Evolutionary conservation across 495 filamentous ascomycete species (phyloP), one percentile per base, ranked within the genome.

Genomic region (Pyrenopolyporus hunteri): DNA sequence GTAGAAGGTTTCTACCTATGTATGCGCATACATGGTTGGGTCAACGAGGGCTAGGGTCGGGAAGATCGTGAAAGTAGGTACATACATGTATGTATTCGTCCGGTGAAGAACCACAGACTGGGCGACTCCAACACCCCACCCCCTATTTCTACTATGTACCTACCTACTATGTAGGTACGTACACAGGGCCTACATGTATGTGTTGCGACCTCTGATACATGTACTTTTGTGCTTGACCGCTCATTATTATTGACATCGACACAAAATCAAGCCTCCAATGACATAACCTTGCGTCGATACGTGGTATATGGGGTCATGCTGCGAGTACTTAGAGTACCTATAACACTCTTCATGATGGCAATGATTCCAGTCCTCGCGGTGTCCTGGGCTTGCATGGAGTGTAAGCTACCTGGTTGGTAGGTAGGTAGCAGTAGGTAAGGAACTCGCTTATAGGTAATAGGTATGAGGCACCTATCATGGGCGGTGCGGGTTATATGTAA

Each of bases 221-320:
- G 19, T 48, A 53, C 45, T 54, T 32, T 50, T 7, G 20, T 46
- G 56, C 63, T 61, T 66, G 63, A 66, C 63, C 63, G 63, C 63
- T 66, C 63, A 32, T 66, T 66, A 44, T 57, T 56, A 42, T 50
- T 29, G 56, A 60, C 42, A 40, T 26, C 54, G 47, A 19, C 42
- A 46, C 47, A 45, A 19, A 56, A 39, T 32, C 33, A 35, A 53
- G 26, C 4, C 19, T 53, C 29, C 37, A 45, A 66, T 66, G 57
- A 66, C 63, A 66, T 33, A 66, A 66, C 54, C 42, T 31, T 61
- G 46, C 63, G 52, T 57, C 20, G 46, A 17, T 57, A 61, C 44
- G 52, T 52, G 36, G 32, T 36, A 57, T 33, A 40, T 43, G 45
- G 16, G 43, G 46, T 61, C 58, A 48, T 43, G 37, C 35, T 13